Conservation (phyloP, 23 red algal species). For the Gracilaria caudata region DNA sequence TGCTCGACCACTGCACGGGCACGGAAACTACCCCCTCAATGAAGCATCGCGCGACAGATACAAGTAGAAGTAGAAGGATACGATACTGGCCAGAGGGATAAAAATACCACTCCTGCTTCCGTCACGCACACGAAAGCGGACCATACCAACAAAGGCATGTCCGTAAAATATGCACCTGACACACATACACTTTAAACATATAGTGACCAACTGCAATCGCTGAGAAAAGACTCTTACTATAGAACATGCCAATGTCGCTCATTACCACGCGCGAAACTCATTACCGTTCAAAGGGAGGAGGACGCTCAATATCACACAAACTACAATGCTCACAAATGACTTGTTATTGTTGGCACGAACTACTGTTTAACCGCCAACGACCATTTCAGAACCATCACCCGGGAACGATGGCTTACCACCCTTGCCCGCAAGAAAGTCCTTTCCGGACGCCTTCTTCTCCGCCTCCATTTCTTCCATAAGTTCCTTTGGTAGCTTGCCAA, state of each 20-base stretch:
- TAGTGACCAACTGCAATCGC: neutral
- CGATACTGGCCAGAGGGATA: too few relatives aligned
- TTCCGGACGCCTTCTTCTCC: constrained; percentile 51
- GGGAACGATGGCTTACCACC: constrained; percentile 50
- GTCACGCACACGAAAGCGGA: too few relatives aligned
- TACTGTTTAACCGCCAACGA: constrained; percentile 38
- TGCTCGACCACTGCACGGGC: too few relatives aligned
- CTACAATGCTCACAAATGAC: neutral
- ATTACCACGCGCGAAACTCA: neutral
- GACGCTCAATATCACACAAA: neutral
- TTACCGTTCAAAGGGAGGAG: neutral
- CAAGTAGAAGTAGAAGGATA: too few relatives aligned
- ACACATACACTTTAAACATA: neutral
- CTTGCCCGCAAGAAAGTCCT: constrained; percentile 31
- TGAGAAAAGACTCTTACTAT: neutral
- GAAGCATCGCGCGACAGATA: too few relatives aligned
- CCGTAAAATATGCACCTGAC: neutral
- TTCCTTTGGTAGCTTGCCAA: constrained; percentile 39
- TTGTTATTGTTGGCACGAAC: neutral
- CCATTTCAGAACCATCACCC: constrained; percentile 77
- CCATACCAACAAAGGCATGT: too few relatives aligned
- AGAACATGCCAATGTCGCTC: neutral
- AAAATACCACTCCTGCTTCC: too few relatives aligned
- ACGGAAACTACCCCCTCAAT: too few relatives aligned
- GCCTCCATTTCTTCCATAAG: constrained; percentile 73